phyloP scores from a whole-genome alignment of 2,329 filamentous ascomycete genomes.

The Diaporthe helianthi region DNA sequence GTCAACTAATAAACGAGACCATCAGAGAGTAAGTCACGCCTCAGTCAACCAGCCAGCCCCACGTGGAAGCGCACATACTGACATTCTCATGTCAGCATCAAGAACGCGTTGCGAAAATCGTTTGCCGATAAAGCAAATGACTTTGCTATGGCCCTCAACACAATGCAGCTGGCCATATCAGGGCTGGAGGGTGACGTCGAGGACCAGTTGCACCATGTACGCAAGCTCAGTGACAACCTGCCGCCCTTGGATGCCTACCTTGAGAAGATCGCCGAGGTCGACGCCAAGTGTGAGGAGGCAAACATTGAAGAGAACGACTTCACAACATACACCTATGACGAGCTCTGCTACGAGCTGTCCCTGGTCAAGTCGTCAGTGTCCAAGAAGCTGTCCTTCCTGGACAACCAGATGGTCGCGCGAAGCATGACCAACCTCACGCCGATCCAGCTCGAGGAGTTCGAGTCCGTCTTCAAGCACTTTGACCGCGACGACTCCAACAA shows the following conservation, averaged over 20 bases:
- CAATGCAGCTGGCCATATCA: constrained; percentile 91
- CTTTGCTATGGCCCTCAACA: constrained; percentile 93
- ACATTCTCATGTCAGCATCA: constrained; percentile 70
- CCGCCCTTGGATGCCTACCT: constrained; percentile 91
- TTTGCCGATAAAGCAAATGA: constrained; percentile 99
- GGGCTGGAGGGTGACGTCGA: constrained; percentile 97
- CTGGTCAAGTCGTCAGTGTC: constrained; percentile 91
- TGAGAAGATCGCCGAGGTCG: constrained; percentile 83
- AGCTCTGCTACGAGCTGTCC: constrained; percentile 90
- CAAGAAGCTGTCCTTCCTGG: constrained; percentile 95
- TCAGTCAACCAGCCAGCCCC: not conserved
- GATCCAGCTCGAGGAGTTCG: constrained; percentile 97
- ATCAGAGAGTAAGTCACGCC: constrained; percentile 78
- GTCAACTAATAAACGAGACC: constrained; percentile 95
- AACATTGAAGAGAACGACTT: constrained; percentile 99
- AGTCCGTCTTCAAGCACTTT: constrained; percentile 97
- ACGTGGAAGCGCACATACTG: not conserved
- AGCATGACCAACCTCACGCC: constrained; percentile 99
- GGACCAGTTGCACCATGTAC: constrained; percentile 88
- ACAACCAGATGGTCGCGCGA: constrained; percentile 97
- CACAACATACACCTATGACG: constrained; percentile 98
- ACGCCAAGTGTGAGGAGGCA: constrained; percentile 89
- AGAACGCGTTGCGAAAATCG: constrained; percentile 87
- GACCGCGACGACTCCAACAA: constrained; percentile 92
- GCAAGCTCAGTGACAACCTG: constrained; percentile 83